Percentiles rank a stretch among this genome's conserved stretches.
Conservation (phyloP, 306 rosid genomes). For the Sesbania bispinosa region DNA sequence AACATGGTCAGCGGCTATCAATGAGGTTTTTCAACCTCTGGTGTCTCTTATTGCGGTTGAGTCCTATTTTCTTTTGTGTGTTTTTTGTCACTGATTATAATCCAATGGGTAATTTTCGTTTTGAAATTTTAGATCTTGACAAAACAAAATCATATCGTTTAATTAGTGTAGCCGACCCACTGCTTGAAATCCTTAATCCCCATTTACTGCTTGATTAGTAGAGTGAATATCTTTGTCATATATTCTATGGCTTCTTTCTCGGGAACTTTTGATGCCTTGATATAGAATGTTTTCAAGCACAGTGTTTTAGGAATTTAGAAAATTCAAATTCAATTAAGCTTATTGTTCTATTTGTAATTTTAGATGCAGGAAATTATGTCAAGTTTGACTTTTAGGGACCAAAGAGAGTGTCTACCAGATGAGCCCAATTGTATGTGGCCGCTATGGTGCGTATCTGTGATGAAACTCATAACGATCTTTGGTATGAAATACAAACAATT, state of each 20-base stretch:
- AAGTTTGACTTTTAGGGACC: slow-evolving; percentile 58
- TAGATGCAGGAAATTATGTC: slow-evolving; percentile 39
- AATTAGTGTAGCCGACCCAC: too few species aligned
- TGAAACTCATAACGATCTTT: slow-evolving; percentile 75
- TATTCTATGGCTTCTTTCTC: too few species aligned
- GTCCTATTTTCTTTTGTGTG: too few species aligned
- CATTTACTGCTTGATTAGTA: too few species aligned
- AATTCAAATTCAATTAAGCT: slow-evolving; percentile 3
- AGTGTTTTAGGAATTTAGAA: neutral
- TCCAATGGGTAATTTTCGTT: neutral
- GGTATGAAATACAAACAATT: slow-evolving; percentile 80
- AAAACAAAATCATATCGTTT: too few species aligned
- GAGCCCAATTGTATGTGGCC: slow-evolving; percentile 75
- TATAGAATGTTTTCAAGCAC: neutral
- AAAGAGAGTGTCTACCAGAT: slow-evolving; percentile 63
- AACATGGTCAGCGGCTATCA: too few species aligned
- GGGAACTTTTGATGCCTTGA: neutral
- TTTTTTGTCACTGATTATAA: neutral
- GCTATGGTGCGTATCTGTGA: slow-evolving; percentile 83
- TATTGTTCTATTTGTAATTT: neutral
- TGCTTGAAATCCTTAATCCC: too few species aligned
- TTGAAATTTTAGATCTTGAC: neutral
- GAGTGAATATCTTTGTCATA: too few species aligned
- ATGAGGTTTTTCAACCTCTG: too few species aligned
- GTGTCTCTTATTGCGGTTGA: too few species aligned